A percentile compares a stretch with the other conserved stretches of the same genome.
These are phyloP conservation scores for Cercophora newfieldiana DNA, from an alignment of 495 filamentous ascomycete genomes.

Conservation along the genomic window DNA sequence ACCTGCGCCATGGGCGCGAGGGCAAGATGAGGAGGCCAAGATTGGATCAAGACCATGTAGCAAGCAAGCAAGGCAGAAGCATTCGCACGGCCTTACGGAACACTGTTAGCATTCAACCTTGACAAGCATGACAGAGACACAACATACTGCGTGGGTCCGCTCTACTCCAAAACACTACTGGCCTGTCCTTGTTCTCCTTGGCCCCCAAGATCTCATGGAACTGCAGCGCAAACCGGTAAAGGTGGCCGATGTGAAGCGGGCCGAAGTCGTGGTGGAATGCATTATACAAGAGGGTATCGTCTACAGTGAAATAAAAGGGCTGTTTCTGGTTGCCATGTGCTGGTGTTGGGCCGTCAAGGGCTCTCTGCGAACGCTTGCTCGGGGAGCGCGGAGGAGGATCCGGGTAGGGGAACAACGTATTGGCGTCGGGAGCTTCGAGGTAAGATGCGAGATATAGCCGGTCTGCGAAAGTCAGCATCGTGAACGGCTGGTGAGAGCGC, in stretches of 20 bases:
- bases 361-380: conserved; percentile 71
- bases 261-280: conserved; percentile 99
- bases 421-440: conserved; percentile 71
- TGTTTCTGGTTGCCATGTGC: conserved; percentile 42
- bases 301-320: conserved; percentile 94
- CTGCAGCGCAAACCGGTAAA: conserved; percentile 91
- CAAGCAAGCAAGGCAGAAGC: conserved; percentile 93
- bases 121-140: neutral
- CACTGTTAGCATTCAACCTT: conserved; percentile 21
- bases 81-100: conserved; percentile 72
- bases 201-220: conserved; percentile 94
- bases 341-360: conserved; percentile 55
- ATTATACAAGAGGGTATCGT: conserved; percentile 92
- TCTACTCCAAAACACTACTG: conserved; percentile 92
- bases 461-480: conserved; percentile 59
- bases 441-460: conserved; percentile 95
- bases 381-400: conserved; percentile 58
- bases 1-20: conserved; percentile 93
- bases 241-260: conserved; percentile 92
- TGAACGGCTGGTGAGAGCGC: conserved; percentile 1
- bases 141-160: conserved; percentile 82
- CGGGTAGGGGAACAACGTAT: conserved; percentile 86
- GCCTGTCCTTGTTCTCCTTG: conserved; percentile 71
- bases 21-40: conserved; percentile 97
- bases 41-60: conserved; percentile 98